Conservation (phyloP, 1,284 basidiomycete species). For the Mycosarcoma mackinlayi region DNA sequence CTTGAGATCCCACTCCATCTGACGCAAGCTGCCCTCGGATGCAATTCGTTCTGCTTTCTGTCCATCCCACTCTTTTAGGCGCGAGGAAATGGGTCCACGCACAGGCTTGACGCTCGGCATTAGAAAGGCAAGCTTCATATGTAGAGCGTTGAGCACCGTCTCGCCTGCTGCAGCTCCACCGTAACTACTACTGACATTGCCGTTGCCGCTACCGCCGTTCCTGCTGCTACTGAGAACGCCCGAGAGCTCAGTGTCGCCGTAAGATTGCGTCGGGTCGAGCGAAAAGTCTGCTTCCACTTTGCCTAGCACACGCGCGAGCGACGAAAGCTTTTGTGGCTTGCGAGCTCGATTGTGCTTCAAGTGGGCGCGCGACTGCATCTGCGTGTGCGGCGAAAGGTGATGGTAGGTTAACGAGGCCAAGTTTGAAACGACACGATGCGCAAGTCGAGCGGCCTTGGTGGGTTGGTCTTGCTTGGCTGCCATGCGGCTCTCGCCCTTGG, state of each 20-base stretch:
- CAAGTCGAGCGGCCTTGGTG: slow-evolving; percentile 19
- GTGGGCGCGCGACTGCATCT: slow-evolving; percentile 50
- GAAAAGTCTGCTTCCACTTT: slow-evolving; percentile 4
- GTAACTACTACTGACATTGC: too few species aligned
- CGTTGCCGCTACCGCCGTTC: neutral
- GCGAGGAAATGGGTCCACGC: slow-evolving; percentile 30
- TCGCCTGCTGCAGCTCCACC: too few species aligned
- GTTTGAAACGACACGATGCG: slow-evolving; percentile 48
- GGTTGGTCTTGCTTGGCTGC: neutral
- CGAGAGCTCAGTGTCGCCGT: neutral
- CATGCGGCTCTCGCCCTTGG: neutral
- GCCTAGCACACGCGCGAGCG: slow-evolving; percentile 30
- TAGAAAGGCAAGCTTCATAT: slow-evolving; percentile 24
- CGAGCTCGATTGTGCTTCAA: slow-evolving; percentile 7
- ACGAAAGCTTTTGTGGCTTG: slow-evolving; percentile 24
- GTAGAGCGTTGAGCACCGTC: slow-evolving; percentile 15
- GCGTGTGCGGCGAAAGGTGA: slow-evolving; percentile 63
- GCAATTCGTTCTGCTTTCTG: slow-evolving; percentile 37
- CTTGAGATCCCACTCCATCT: slow-evolving; percentile 27
- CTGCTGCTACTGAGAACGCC: neutral
- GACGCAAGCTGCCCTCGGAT: slow-evolving; percentile 17
- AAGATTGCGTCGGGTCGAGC: neutral
- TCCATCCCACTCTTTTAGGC: slow-evolving; percentile 37
- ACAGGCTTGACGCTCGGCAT: slow-evolving; percentile 32
- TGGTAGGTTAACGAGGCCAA: slow-evolving; percentile 60